Evolutionary conservation across 192 early-diverging fungal genomes (phyloP).

Genomic region (Coemansia biformis): DNA sequence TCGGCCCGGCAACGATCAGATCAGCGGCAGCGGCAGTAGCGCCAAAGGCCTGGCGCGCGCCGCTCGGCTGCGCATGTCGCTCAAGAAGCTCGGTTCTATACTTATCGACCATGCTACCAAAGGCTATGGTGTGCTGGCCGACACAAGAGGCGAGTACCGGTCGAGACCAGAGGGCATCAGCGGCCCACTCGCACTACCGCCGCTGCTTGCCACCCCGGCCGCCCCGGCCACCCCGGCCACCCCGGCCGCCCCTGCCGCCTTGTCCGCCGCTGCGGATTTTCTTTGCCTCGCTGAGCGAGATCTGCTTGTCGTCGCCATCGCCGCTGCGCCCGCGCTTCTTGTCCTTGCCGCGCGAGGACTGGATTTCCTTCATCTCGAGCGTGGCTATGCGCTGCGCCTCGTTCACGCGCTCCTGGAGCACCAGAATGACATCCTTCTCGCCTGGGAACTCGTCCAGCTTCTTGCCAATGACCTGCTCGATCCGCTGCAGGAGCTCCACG

Average conservation of each 20-base stretch:
- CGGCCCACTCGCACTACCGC: background rate
- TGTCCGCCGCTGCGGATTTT: constrained; percentile 29
- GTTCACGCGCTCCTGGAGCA: constrained; percentile 89
- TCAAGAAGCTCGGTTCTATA: too few species aligned
- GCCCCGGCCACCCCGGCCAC: too few species aligned
- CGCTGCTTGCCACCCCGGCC: too few species aligned
- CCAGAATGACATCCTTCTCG: constrained; percentile 77
- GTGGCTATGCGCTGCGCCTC: constrained; percentile 86
- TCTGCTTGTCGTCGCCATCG: constrained; percentile 49
- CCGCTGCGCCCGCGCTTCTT: constrained; percentile 40
- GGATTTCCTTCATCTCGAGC: constrained; percentile 74
- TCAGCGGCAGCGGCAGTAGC: too few species aligned
- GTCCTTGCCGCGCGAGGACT: constrained; percentile 25
- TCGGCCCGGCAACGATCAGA: too few species aligned
- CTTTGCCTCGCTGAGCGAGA: constrained; percentile 40
- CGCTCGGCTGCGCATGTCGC: too few species aligned
- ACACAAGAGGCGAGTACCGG: too few species aligned
- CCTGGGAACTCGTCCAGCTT: constrained; percentile 81
- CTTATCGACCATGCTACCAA: too few species aligned
- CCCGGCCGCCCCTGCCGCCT: too few species aligned
- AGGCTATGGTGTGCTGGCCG: too few species aligned
- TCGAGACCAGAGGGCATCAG: too few species aligned
- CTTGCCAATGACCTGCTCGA: constrained; percentile 84
- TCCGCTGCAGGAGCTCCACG: constrained; percentile 88
- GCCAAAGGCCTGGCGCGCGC: too few species aligned